Percentiles rank a stretch among this genome's conserved stretches.
Conservation (phyloP, 768 basidiomycete genomes). For the Suillus tomentosus region DNA sequence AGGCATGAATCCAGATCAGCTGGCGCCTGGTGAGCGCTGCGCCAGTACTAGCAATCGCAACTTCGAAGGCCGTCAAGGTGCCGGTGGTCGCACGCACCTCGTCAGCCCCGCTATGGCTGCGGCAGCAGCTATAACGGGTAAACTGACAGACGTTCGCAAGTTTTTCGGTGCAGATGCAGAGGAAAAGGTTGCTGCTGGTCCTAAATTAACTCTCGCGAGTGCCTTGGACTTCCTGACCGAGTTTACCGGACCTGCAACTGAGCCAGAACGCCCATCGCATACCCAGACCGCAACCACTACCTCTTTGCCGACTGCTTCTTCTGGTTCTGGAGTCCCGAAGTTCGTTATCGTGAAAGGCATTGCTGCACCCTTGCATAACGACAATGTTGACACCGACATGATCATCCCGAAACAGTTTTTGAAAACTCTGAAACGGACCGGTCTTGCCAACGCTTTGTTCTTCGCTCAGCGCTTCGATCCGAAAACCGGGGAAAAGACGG, state of each 20-base stretch:
- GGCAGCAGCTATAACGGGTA: constrained; percentile 85
- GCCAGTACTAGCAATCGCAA: constrained; percentile 93
- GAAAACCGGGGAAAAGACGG: constrained; percentile 75
- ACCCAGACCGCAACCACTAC: constrained; percentile 32
- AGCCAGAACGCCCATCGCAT: constrained; percentile 41
- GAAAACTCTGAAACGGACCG: constrained; percentile 89
- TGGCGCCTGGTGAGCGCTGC: constrained; percentile 80
- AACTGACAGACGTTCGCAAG: constrained; percentile 83
- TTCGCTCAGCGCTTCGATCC: constrained; percentile 78
- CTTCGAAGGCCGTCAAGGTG: constrained; percentile 88
- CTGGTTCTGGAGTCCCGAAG: constrained; percentile 54
- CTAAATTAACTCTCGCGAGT: constrained; percentile 69
- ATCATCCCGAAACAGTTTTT: constrained; percentile 95
- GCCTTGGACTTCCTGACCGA: constrained; percentile 80
- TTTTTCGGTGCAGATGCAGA: constrained; percentile 53
- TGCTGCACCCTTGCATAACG: constrained; percentile 76
- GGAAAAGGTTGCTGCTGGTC: constrained; percentile 43
- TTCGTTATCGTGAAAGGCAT: constrained; percentile 75
- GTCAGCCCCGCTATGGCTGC: constrained; percentile 92
- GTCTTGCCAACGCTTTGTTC: constrained; percentile 82
- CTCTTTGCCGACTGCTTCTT: constrained; percentile 40
- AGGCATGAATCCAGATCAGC: constrained; percentile 94
- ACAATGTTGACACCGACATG: constrained; percentile 91
- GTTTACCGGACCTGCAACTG: constrained; percentile 57
- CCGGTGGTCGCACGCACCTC: constrained; percentile 87